Conservation (phyloP, 805 yeast genomes). For the Cyberlindnera japonica region DNA sequence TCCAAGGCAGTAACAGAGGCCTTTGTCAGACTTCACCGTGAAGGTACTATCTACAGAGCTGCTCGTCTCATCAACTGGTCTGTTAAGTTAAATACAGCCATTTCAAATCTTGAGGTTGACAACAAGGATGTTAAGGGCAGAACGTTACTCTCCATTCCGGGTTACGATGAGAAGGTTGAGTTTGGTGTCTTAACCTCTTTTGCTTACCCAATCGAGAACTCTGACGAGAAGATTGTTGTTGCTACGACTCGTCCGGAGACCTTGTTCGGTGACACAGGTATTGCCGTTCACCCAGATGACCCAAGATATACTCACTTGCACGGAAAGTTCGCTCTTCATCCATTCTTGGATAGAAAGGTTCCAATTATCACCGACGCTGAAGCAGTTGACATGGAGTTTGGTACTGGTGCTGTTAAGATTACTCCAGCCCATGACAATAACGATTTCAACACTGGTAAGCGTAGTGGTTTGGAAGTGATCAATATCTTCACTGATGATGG, state of each 20-base stretch:
- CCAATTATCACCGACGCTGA: slow-evolving; percentile 89
- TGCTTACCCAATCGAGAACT: slow-evolving; percentile 82
- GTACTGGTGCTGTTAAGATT: slow-evolving; percentile 99
- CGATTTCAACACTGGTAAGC: slow-evolving; percentile 95
- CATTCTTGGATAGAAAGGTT: slow-evolving; percentile 76
- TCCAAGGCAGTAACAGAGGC: slow-evolving; percentile 85
- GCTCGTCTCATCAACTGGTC: slow-evolving; percentile 95
- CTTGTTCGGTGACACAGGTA: slow-evolving; percentile 94
- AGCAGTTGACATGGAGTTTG: slow-evolving; percentile 98
- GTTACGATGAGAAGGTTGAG: slow-evolving; percentile 84
- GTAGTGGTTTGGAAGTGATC: slow-evolving; percentile 82
- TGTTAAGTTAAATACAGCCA: slow-evolving; percentile 88
- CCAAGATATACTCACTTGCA: slow-evolving; percentile 89
- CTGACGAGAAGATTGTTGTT: slow-evolving; percentile 83
- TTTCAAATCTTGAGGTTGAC: slow-evolving; percentile 94
- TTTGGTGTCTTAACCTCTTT: slow-evolving; percentile 97
- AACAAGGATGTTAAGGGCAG: slow-evolving; percentile 84
- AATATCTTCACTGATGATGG: slow-evolving; percentile 94
- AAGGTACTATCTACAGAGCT: slow-evolving; percentile 93
- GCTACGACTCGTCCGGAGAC: slow-evolving; percentile 99
- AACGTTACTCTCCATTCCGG: slow-evolving; percentile 80
- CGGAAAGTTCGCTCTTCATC: slow-evolving; percentile 89
- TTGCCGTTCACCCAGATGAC: slow-evolving; percentile 97
- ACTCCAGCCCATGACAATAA: slow-evolving; percentile 98
- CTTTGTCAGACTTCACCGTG: slow-evolving; percentile 87